These are phyloP conservation scores for Stenogyne calaminthoides DNA, from an alignment of 305 asterid genomes.

Conservation along the genomic window DNA sequence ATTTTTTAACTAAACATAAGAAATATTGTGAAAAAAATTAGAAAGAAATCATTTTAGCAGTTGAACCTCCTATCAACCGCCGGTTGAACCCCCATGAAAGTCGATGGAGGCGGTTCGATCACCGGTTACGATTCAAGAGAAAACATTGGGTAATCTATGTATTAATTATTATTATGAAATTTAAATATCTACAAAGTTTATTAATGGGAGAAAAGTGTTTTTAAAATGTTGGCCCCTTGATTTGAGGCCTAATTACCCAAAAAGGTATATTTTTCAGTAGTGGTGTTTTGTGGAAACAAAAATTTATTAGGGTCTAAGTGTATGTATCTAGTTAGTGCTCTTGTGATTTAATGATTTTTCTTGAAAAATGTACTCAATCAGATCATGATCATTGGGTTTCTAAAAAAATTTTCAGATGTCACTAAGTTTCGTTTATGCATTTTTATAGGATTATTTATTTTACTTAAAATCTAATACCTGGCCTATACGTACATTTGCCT, in stretches of 20 bases:
- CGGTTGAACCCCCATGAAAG: too few species aligned
- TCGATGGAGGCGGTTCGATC: too few species aligned
- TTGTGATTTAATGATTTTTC: constrained; percentile 34
- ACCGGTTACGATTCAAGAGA: too few species aligned
- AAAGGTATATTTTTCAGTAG: constrained; percentile 27
- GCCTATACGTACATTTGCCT: not conserved
- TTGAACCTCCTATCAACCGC: too few species aligned
- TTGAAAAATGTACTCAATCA: constrained; percentile 38
- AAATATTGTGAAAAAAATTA: too few species aligned
- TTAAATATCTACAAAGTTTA: not conserved
- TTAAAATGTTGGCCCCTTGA: constrained; percentile 6
- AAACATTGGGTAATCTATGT: too few species aligned
- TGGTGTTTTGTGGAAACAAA: constrained; percentile 29
- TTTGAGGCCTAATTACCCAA: constrained; percentile 31
- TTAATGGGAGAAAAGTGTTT: not conserved
- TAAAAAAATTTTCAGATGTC: not conserved
- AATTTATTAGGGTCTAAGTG: constrained; percentile 25
- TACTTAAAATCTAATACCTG: too few species aligned
- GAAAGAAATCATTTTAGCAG: too few species aligned
- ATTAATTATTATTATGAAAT: not conserved
- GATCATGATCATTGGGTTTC: constrained; percentile 14
- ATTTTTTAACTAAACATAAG: too few species aligned
- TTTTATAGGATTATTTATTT: too few species aligned
- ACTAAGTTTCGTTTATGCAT: not conserved
- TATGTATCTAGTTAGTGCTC: constrained; percentile 24